A percentile compares a stretch with the other conserved stretches of the same genome.
Evolutionary conservation across 2,329 filamentous ascomycete species (phyloP).

Genomic region (Coniochaeta hoffmannii): DNA sequence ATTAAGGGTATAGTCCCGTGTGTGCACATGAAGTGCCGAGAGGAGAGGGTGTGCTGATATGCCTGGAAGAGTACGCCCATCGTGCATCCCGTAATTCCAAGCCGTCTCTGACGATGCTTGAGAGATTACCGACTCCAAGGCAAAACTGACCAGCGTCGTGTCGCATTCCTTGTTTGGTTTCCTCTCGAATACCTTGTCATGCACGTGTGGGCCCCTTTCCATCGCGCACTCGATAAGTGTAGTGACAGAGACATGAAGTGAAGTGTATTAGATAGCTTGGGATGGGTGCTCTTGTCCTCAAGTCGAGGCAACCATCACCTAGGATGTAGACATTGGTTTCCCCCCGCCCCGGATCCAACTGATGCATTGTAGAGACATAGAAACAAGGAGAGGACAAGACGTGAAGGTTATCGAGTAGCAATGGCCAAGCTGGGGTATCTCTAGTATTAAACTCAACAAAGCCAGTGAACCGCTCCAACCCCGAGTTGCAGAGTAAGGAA

Average conservation of each 20-base stretch:
- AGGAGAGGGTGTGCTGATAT: neutral
- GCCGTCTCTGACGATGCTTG: neutral
- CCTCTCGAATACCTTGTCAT: neutral
- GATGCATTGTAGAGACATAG: neutral
- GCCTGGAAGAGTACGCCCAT: neutral
- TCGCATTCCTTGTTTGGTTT: neutral
- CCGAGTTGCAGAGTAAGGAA: neutral
- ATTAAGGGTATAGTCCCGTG: neutral
- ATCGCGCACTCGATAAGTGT: no score
- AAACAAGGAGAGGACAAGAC: neutral
- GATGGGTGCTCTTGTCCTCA: neutral
- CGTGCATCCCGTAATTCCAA: neutral
- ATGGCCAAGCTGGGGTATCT: constrained; percentile 12
- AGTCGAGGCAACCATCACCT: neutral
- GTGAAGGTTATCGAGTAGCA: constrained; percentile 6
- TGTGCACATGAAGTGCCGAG: neutral
- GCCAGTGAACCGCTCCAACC: neutral
- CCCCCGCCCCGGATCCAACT: neutral
- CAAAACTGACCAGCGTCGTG: no score
- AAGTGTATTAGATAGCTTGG: neutral
- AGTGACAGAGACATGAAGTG: neutral
- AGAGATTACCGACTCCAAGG: neutral
- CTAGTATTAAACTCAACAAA: constrained; percentile 10
- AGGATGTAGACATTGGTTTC: neutral
- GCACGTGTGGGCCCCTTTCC: no score